Conservation (phyloP, 2,329 filamentous ascomycete species). For the Trichothecium sympodiale region DNA sequence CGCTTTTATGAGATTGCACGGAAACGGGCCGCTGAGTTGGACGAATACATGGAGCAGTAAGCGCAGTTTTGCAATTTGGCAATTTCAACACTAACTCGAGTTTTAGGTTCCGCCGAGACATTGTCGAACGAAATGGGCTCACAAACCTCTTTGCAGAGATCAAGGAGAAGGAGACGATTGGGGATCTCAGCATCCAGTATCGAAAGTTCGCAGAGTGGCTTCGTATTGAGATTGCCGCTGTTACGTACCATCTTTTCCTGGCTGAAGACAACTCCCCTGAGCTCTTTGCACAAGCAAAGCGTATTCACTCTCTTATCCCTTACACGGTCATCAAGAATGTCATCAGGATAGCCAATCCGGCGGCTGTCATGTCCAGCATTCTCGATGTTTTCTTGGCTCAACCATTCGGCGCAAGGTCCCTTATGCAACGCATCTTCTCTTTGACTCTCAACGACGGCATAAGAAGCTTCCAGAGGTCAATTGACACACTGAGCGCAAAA, state of each 20-base stretch:
- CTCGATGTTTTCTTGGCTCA: conserved; percentile 93
- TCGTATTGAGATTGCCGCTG: conserved; percentile 91
- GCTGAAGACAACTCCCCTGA: conserved; percentile 98
- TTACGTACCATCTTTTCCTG: conserved; percentile 92
- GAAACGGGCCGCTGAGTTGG: conserved; percentile 79
- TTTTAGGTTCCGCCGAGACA: conserved; percentile 51
- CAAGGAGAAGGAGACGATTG: conserved; percentile 76
- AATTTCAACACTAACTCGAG: background rate
- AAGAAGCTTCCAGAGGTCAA: conserved; percentile 71
- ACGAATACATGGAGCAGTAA: conserved; percentile 95
- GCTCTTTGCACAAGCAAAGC: conserved; percentile 84
- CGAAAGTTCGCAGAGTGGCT: conserved; percentile 98
- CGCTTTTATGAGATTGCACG: conserved; percentile 93
- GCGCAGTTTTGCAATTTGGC: too few species aligned
- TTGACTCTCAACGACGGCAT: conserved; percentile 88
- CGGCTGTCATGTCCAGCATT: conserved; percentile 91
- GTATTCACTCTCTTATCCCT: conserved; percentile 88
- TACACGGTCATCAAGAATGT: conserved; percentile 94
- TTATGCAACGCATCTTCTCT: conserved; percentile 91
- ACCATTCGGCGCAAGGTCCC: conserved; percentile 78
- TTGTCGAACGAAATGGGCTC: conserved; percentile 66
- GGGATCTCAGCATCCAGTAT: conserved; percentile 86
- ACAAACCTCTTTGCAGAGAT: conserved; percentile 91
- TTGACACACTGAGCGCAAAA: conserved; percentile 65
- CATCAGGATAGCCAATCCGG: conserved; percentile 91